Percentiles rank a stretch among this genome's conserved stretches.
Conservation (phyloP, 169 alveolate genomes). For the Plasmodium vivax region DNA sequence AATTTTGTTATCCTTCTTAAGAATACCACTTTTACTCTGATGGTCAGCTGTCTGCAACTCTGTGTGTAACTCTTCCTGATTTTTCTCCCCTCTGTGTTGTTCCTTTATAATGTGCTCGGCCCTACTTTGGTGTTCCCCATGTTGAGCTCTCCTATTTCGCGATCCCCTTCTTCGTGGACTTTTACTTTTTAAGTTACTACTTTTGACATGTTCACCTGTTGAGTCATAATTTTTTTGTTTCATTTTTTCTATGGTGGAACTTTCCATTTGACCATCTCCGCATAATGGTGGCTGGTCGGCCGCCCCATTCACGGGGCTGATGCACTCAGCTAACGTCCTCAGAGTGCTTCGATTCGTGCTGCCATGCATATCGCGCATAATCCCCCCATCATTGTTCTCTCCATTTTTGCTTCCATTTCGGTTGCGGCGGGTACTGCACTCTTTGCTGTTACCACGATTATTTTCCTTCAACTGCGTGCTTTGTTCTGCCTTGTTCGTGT, state of each 20-base stretch:
- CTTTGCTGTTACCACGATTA: slow-evolving; percentile 6
- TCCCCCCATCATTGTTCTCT: neutral
- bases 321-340: neutral
- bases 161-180: neutral
- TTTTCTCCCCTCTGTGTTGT: neutral
- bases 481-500: neutral
- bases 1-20: neutral
- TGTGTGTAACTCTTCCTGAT: neutral
- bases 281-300: neutral
- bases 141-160: neutral
- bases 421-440: neutral
- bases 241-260: neutral
- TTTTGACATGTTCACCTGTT: neutral
- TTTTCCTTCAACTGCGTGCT: neutral
- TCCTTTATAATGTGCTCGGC: neutral
- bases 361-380: neutral
- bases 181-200: neutral
- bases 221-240: neutral
- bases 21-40: neutral
- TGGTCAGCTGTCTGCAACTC: neutral
- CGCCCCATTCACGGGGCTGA: slow-evolving; percentile 5
- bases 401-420: slow-evolving; percentile 17
- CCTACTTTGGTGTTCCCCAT: neutral
- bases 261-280: slow-evolving; percentile 3
- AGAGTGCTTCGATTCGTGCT: slow-evolving; percentile 7